phyloP scores from a whole-genome alignment of 305 asterid genomes.

The Fraxinus ornus region DNA sequence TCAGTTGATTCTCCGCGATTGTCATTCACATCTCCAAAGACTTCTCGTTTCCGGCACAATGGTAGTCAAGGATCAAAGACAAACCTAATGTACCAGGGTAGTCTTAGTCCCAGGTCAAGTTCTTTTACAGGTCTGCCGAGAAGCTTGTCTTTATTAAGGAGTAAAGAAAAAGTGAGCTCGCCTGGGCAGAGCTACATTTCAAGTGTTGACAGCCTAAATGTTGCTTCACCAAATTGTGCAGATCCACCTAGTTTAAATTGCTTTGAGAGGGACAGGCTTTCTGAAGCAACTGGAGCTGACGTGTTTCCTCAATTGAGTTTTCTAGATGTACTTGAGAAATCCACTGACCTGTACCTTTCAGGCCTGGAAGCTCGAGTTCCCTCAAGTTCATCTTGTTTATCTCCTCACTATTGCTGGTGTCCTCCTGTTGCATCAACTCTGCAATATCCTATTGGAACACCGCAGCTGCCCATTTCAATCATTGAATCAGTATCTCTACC shows the following conservation, averaged over 20 bases:
- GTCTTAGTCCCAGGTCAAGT: slow-evolving; percentile 62
- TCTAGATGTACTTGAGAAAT: slow-evolving; percentile 36
- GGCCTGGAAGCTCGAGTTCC: slow-evolving; percentile 38
- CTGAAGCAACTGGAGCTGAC: slow-evolving; percentile 30
- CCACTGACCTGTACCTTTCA: slow-evolving; percentile 28
- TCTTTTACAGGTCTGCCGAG: slow-evolving; percentile 55
- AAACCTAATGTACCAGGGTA: slow-evolving; percentile 43
- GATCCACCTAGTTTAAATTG: slow-evolving; percentile 34
- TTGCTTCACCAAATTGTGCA: slow-evolving; percentile 27
- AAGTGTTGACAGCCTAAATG: slow-evolving; percentile 33
- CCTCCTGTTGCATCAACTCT: slow-evolving; percentile 62
- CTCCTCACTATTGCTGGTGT: slow-evolving; percentile 89
- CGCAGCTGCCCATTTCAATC: slow-evolving; percentile 42
- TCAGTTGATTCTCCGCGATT: slow-evolving; percentile 44
- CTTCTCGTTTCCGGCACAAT: slow-evolving; percentile 38
- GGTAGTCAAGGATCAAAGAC: slow-evolving; percentile 45
- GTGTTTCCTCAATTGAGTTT: slow-evolving; percentile 32
- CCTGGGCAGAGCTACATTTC: slow-evolving; percentile 42
- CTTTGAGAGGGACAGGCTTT: slow-evolving; percentile 33
- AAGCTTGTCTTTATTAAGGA: slow-evolving; percentile 44
- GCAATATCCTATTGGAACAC: slow-evolving; percentile 43
- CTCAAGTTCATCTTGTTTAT: slow-evolving; percentile 40
- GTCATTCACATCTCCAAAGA: slow-evolving; percentile 38
- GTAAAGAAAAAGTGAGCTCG: slow-evolving; percentile 50
- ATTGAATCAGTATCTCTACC: slow-evolving; percentile 52